phyloP scores from a whole-genome alignment of 495 filamentous ascomycete species.

The Opeltia flavorubescens region DNA sequence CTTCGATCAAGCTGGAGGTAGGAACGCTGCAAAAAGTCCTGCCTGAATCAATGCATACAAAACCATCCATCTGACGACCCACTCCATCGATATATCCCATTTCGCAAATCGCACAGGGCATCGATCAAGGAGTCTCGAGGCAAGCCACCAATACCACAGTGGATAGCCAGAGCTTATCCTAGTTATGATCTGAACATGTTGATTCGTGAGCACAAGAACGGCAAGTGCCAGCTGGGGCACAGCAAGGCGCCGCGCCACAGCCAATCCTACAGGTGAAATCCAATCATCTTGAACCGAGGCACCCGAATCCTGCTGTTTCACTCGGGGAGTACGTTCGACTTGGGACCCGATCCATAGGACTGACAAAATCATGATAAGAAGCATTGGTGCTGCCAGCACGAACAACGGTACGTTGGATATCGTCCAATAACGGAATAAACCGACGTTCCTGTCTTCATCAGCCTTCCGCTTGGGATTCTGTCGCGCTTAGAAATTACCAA shows the following conservation, averaged over 20 bases:
- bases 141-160: slow-evolving; percentile 77
- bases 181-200: slow-evolving; percentile 89
- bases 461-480: background rate
- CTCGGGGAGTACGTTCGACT: background rate
- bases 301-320: slow-evolving; percentile 12
- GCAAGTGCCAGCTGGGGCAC: slow-evolving; percentile 60
- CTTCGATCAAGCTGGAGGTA: slow-evolving; percentile 57
- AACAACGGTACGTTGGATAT: slow-evolving; percentile 78
- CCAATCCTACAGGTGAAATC: slow-evolving; percentile 23
- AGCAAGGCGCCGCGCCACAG: slow-evolving; percentile 42
- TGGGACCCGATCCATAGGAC: slow-evolving; percentile 32
- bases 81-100: slow-evolving; percentile 18
- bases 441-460: slow-evolving; percentile 53
- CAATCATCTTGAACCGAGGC: slow-evolving; percentile 7
- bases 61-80: slow-evolving; percentile 51
- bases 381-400: slow-evolving; percentile 64
- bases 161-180: slow-evolving; percentile 80
- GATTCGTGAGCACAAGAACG: slow-evolving; percentile 54
- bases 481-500: slow-evolving; percentile 43
- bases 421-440: slow-evolving; percentile 85
- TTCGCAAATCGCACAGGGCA: slow-evolving; percentile 11
- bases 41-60: slow-evolving; percentile 72
- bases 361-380: slow-evolving; percentile 52
- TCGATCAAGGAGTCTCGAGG: slow-evolving; percentile 23
- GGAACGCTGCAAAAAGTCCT: slow-evolving; percentile 76